These are phyloP conservation scores for Backusella australiensis DNA, from an alignment of 192 early-diverging fungal species.

Conservation along the genomic window DNA sequence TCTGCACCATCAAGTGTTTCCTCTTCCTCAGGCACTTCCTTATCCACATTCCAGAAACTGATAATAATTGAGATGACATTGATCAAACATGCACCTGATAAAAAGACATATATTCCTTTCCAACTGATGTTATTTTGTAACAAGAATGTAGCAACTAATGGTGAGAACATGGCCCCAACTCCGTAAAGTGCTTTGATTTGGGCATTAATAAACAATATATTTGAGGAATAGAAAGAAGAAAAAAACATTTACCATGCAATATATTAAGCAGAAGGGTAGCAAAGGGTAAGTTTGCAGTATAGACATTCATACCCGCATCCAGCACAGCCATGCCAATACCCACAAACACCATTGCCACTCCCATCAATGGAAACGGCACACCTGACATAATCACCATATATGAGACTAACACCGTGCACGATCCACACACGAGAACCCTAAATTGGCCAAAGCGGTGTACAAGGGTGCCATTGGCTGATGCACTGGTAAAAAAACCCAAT, in stretches of 20 bases:
- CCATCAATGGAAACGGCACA: slow-evolving; percentile 24
- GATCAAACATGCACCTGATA: slow-evolving; percentile 7
- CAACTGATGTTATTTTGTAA: slow-evolving; percentile 19
- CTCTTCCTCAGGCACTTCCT: not conserved
- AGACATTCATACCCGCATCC: slow-evolving; percentile 36
- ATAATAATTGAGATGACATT: slow-evolving; percentile 23
- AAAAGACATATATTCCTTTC: slow-evolving; percentile 31
- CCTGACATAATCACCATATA: slow-evolving; percentile 22
- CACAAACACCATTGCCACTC: slow-evolving; percentile 19
- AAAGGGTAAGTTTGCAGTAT: slow-evolving; percentile 24
- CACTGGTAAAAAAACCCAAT: slow-evolving; percentile 22
- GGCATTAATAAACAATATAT: not conserved
- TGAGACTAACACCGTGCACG: not conserved
- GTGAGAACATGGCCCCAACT: slow-evolving; percentile 31
- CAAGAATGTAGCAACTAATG: slow-evolving; percentile 24
- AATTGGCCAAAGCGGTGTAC: slow-evolving; percentile 21
- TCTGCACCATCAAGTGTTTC: not conserved
- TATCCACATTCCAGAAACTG: slow-evolving; percentile 15
- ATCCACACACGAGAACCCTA: slow-evolving; percentile 7
- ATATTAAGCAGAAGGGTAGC: slow-evolving; percentile 33
- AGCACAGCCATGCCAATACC: slow-evolving; percentile 27
- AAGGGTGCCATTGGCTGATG: slow-evolving; percentile 24
- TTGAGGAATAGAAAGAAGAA: not conserved
- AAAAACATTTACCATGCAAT: slow-evolving; percentile 27
- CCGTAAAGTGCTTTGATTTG: slow-evolving; percentile 25